Conservation (phyloP, 164 flowering plant species). For the Echeveria elegans region DNA sequence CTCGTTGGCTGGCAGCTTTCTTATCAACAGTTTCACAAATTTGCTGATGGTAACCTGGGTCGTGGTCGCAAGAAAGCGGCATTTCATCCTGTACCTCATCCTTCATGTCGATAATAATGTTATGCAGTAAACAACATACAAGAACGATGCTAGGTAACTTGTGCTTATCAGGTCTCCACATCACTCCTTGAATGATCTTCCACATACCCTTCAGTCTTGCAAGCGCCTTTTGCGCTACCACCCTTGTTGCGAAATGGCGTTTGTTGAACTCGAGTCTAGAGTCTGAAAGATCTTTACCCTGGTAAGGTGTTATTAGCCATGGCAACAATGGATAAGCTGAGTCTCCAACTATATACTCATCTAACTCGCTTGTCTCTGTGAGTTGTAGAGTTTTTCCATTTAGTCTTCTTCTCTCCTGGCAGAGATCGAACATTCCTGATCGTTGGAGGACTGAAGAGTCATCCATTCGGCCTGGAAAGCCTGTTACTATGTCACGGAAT, state of each 20-base stretch:
- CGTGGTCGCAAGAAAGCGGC: too few relatives aligned
- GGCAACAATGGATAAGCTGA: slow-evolving; percentile 62
- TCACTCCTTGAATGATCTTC: slow-evolving; percentile 65
- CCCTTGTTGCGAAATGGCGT: slow-evolving; percentile 50
- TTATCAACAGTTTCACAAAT: too few relatives aligned
- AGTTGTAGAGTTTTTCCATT: too few relatives aligned
- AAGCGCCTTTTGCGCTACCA: slow-evolving; percentile 64
- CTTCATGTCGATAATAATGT: too few relatives aligned
- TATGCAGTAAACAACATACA: too few relatives aligned
- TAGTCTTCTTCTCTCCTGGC: slow-evolving; percentile 54
- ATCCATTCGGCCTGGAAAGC: too few relatives aligned
- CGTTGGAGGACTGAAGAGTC: slow-evolving; percentile 37
- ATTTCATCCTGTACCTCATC: too few relatives aligned
- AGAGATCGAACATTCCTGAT: slow-evolving; percentile 54
- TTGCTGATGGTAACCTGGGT: too few relatives aligned
- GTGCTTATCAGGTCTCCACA: slow-evolving; percentile 95
- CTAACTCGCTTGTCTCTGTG: slow-evolving; percentile 42
- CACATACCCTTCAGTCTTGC: slow-evolving; percentile 77
- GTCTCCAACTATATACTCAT: too few relatives aligned
- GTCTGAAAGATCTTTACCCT: slow-evolving; percentile 47
- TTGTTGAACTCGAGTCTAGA: slow-evolving; percentile 53
- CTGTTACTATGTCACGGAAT: too few relatives aligned
- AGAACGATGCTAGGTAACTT: slow-evolving; percentile 74
- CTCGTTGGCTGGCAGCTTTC: too few relatives aligned
- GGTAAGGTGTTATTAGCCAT: slow-evolving; percentile 75